Evolutionary conservation across 1,139 yeast species (phyloP), one percentile per base, ranked within the genome.

Genomic region (Suhomyces ambrosiae): DNA sequence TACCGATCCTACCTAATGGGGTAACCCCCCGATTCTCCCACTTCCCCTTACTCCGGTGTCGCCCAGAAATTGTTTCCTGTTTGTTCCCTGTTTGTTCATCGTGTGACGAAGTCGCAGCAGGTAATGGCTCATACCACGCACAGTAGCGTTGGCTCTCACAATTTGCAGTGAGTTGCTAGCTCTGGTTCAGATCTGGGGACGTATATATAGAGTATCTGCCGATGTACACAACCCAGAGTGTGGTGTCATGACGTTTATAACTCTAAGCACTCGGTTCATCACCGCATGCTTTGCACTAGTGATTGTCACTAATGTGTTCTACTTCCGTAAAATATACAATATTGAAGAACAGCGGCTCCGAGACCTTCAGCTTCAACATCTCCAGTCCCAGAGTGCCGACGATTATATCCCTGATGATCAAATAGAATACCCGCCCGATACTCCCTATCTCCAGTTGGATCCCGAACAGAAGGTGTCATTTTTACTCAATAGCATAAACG

Each of bases 381-480:
- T 43, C 12, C 46, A 47, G 33, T 37, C 58, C 32, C 49, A 46
- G 31, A 44, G 23, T 28, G 27, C 49, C 34, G 50, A 55, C n/a
- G 63, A 56, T 22, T 27, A 47, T n/a, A 40, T 50, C 7, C 63
- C 61, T 7, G 67, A 61, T 27, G 61, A 55, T 32, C 52, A 54
- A 31, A 44, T 55, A 5, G 29, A 40, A 12, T 50, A 40, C 7
- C 52, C 60, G 9, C 16, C 32, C 1, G 47, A 47, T 7, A 40
- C 42, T 18, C 40, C 46, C 2, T 62, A 59, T 37, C 44, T 48
- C 12, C 45, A 47, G 19, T 42, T 61, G 18, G 44, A 46, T 2
- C 37, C 54, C 5, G 40, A 47, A 18, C 58, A 63, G 38, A 58
- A 58, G 37, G 42, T 62, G 9, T 47, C 62, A 7, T 52, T 50